Percentiles rank a stretch among this genome's conserved stretches.
Conservation (phyloP, 2,329 filamentous ascomycete species). For the Beauveria medogensis region DNA sequence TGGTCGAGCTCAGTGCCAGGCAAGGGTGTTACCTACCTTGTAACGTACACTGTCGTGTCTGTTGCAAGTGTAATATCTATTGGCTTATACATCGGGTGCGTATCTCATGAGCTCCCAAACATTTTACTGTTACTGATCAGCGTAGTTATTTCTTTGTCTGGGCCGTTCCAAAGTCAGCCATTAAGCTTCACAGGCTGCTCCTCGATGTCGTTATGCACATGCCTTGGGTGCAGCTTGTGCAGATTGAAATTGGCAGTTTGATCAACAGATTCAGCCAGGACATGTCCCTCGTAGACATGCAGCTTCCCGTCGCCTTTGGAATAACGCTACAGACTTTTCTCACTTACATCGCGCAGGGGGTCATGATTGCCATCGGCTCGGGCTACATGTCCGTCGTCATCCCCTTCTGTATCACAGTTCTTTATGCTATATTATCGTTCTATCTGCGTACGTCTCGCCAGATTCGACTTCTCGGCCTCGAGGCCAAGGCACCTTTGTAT, state of each 20-base stretch:
- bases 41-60: neutral
- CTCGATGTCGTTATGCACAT: conserved; percentile 22
- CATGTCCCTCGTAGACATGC: conserved; percentile 25
- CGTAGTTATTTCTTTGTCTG: neutral
- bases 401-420: conserved; percentile 27
- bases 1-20: neutral
- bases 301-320: conserved; percentile 19
- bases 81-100: conserved; percentile 12
- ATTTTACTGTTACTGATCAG: neutral
- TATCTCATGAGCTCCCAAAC: neutral
- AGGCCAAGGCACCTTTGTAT: conserved; percentile 37
- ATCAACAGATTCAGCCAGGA: conserved; percentile 28
- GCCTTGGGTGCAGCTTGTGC: conserved; percentile 11
- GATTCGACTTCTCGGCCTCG: conserved; percentile 38
- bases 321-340: neutral
- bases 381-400: conserved; percentile 31
- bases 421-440: conserved; percentile 34
- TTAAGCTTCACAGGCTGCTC: conserved; percentile 1
- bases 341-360: conserved; percentile 31
- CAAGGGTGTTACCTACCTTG: neutral
- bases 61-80: conserved; percentile 2
- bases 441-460: conserved; percentile 42
- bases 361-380: conserved; percentile 29
- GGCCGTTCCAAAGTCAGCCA: conserved; percentile 2
- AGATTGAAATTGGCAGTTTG: conserved; percentile 21